phyloP scores from a whole-genome alignment of 139 green algal species.

The Edaphochlamys debaryana region DNA sequence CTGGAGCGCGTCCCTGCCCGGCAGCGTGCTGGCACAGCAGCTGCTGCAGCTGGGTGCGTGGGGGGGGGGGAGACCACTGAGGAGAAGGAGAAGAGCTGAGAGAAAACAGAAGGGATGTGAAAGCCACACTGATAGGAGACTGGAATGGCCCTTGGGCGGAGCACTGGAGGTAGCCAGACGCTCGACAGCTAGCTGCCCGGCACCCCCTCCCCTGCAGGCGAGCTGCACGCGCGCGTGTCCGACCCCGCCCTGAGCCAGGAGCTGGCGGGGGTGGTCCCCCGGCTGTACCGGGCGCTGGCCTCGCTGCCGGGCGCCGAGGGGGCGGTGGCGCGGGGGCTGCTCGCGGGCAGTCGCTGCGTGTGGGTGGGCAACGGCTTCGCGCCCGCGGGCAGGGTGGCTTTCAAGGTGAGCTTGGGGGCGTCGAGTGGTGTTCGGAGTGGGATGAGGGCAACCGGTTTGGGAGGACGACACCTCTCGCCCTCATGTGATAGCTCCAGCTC shows the following conservation, averaged over 20 bases:
- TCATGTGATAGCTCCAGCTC: too few species aligned
- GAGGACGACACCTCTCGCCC: too few species aligned
- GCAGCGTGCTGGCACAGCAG: constrained; percentile 63
- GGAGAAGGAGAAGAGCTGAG: too few species aligned
- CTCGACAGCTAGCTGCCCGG: too few species aligned
- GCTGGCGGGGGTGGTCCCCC: constrained; percentile 71
- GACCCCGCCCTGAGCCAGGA: constrained; percentile 46
- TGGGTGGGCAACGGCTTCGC: constrained; percentile 83
- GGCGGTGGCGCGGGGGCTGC: constrained; percentile 56
- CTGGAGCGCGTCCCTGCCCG: constrained; percentile 52
- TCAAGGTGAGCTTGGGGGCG: constrained; percentile 55
- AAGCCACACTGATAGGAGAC: too few species aligned
- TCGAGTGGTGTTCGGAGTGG: too few species aligned
- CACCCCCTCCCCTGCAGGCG: neutral
- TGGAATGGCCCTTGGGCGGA: too few species aligned
- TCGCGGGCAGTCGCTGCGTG: constrained; percentile 65
- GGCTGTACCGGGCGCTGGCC: constrained; percentile 62
- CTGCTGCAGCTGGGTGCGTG: constrained; percentile 60
- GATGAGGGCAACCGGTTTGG: too few species aligned
- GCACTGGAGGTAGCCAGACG: too few species aligned
- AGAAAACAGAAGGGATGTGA: too few species aligned
- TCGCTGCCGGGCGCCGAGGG: constrained; percentile 52
- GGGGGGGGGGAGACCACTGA: neutral
- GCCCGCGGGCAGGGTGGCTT: constrained; percentile 60
- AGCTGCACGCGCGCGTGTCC: constrained; percentile 47